phyloP scores from a whole-genome alignment of 1,284 basidiomycete genomes.

The Anthracocystis walkeri region DNA sequence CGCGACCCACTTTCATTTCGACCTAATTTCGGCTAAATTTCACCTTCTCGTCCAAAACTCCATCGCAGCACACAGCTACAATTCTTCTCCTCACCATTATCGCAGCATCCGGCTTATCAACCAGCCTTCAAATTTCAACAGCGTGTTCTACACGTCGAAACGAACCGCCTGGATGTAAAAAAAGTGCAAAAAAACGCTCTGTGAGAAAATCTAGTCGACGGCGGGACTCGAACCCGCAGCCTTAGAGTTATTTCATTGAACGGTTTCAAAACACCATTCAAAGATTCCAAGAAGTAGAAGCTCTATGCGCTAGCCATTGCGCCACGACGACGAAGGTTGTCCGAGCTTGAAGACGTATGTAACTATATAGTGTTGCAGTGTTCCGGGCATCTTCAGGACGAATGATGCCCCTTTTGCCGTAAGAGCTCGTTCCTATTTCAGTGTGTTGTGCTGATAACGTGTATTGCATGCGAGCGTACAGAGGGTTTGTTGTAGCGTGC shows the following conservation, averaged over 20 bases:
- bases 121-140: constrained; percentile 5
- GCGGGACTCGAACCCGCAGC: constrained; percentile 59
- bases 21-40: too few species aligned
- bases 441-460: not conserved
- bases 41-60: not conserved
- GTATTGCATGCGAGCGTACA: not conserved
- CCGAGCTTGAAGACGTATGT: not conserved
- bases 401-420: too few species aligned
- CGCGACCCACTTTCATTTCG: not conserved
- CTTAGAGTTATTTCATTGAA: constrained; percentile 33
- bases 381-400: not conserved
- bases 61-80: not conserved
- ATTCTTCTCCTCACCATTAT: constrained; percentile 9
- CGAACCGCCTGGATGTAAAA: constrained; percentile 1
- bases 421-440: too few species aligned
- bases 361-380: not conserved
- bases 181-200: constrained; percentile 1
- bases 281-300: constrained; percentile 29
- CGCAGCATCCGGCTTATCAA: constrained; percentile 9
- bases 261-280: too few species aligned
- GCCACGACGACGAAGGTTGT: constrained; percentile 40
- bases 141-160: constrained; percentile 1
- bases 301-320: constrained; percentile 59
- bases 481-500: too few species aligned
- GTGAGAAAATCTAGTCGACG: constrained; percentile 23